Base-by-base conservation (phyloP, 768 basidiomycete genomes). In the Mycena metata region DNA sequence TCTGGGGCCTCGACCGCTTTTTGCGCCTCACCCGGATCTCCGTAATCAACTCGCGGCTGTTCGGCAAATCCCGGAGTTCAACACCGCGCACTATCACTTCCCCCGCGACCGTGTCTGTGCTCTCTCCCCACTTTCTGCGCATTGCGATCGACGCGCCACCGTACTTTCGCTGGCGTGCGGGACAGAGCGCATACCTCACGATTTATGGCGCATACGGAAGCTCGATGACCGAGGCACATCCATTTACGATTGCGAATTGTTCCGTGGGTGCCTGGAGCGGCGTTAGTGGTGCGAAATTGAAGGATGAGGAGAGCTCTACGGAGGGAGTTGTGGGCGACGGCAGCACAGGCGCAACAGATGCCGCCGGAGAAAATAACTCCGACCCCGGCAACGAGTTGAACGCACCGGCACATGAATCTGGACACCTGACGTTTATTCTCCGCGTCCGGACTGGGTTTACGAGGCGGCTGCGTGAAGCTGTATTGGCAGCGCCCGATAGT, bases 361-460 rank as follows among this genome's bases (percentile, higher is more conserved):
- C 52, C 2, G n/a, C 2, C 5, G n/a, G 19, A 54, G 63, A 57
- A n/a, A 39, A 35, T 19, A 26, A 33, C 9, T 21, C 57, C 9
- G n/a, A 26, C 7, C 2, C 5, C 23, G 49, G 24, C 39, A 42
- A 41, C 19, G 21, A 36, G 15, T 13, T 24, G 23, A 24, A 11
- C 1, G 26, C 26, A 15, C 16, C 24, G 13, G 13, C 26, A 5
- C 11, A 16, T 3, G 23, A 16, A 4, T 41, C 39, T 10, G 24
- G 42, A 13, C 46, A 87, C 23, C 77, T 88, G 10, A 79, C 79
- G 13, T 88, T 89, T 72, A 75, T 89, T 51, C 77, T 89, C 67
- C 81, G 85, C 15, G 85, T 84, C 26, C 75, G 83, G 50, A 78
- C 79, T 23, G 88, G 88, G 0, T 87, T 88, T 74, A 88, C 88